A percentile compares a stretch with the other conserved stretches of the same genome.
phyloP scores from a whole-genome alignment of 352 stramenopile species.

The Thraustochytrium striatum region DNA sequence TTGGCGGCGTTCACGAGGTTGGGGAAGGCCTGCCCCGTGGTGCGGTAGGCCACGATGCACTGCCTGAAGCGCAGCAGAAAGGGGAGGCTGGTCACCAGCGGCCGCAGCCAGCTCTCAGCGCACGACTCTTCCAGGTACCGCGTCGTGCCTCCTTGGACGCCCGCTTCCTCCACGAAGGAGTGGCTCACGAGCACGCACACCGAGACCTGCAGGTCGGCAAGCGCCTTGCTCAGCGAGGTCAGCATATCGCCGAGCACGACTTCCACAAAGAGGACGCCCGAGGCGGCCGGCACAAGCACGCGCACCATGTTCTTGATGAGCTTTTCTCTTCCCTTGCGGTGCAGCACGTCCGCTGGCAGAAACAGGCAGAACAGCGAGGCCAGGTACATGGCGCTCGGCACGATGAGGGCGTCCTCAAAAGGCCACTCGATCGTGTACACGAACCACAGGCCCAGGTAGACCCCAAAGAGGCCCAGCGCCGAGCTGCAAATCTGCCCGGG shows the following conservation, averaged over 20 bases:
- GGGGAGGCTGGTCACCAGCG: constrained; percentile 35
- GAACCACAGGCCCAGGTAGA: constrained; percentile 33
- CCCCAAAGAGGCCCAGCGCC: not conserved
- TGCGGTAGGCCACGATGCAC: constrained; percentile 37
- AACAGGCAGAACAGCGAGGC: constrained; percentile 2
- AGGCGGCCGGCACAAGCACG: constrained; percentile 21
- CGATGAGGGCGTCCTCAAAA: constrained; percentile 24
- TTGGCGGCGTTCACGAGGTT: constrained; percentile 41
- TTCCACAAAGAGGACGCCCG: constrained; percentile 44
- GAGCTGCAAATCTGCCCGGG: constrained; percentile 11
- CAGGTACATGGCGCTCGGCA: constrained; percentile 26
- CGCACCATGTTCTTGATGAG: constrained; percentile 8
- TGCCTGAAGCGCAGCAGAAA: constrained; percentile 44
- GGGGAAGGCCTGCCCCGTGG: constrained; percentile 15
- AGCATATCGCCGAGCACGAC: constrained; percentile 47
- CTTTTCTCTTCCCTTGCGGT: not conserved
- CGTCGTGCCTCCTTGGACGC: not conserved
- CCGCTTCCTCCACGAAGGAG: not conserved
- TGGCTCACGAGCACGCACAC: constrained; percentile 39
- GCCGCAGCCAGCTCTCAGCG: constrained; percentile 20
- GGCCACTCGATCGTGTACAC: constrained; percentile 38
- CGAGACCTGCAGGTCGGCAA: constrained; percentile 42
- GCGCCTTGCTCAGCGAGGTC: constrained; percentile 44
- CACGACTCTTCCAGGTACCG: constrained; percentile 14
- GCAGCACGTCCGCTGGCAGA: constrained; percentile 25